Conservation (phyloP, 352 stramenopile genomes). For the Pythium brassicae region DNA sequence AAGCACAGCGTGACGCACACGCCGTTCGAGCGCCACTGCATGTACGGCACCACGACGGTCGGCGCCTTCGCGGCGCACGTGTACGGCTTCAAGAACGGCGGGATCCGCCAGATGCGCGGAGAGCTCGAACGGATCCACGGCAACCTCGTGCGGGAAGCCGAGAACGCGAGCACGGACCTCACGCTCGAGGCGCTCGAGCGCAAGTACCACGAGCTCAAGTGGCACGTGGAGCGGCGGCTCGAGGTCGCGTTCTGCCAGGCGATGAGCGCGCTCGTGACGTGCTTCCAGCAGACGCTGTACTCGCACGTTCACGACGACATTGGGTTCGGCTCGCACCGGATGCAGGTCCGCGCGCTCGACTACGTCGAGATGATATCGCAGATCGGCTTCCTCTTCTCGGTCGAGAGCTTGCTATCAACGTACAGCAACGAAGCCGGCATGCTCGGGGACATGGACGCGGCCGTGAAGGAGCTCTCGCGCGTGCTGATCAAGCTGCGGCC, state of each 20-base stretch:
- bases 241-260: slow-evolving; percentile 82
- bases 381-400: slow-evolving; percentile 77
- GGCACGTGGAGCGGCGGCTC: slow-evolving; percentile 77
- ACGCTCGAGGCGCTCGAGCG: slow-evolving; percentile 70
- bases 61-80: slow-evolving; percentile 81
- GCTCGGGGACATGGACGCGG: slow-evolving; percentile 80
- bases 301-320: slow-evolving; percentile 60
- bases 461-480: slow-evolving; percentile 64
- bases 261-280: slow-evolving; percentile 79
- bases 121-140: slow-evolving; percentile 51
- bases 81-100: slow-evolving; percentile 78
- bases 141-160: slow-evolving; percentile 43
- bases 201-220: slow-evolving; percentile 79
- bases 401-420: slow-evolving; percentile 82
- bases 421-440: slow-evolving; percentile 84
- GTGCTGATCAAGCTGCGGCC: slow-evolving; percentile 69
- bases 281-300: slow-evolving; percentile 83
- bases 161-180: slow-evolving; percentile 56
- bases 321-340: slow-evolving; percentile 26
- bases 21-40: slow-evolving; percentile 50
- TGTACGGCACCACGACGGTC: slow-evolving; percentile 81
- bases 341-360: slow-evolving; percentile 38
- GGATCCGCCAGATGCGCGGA: slow-evolving; percentile 70
- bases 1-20: slow-evolving; percentile 1
- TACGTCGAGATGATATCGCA: slow-evolving; percentile 69